Evolutionary conservation across 177 flowering plant species (phyloP), one percentile per base, ranked within the genome.

Genomic region (Telopea speciosissima): DNA sequence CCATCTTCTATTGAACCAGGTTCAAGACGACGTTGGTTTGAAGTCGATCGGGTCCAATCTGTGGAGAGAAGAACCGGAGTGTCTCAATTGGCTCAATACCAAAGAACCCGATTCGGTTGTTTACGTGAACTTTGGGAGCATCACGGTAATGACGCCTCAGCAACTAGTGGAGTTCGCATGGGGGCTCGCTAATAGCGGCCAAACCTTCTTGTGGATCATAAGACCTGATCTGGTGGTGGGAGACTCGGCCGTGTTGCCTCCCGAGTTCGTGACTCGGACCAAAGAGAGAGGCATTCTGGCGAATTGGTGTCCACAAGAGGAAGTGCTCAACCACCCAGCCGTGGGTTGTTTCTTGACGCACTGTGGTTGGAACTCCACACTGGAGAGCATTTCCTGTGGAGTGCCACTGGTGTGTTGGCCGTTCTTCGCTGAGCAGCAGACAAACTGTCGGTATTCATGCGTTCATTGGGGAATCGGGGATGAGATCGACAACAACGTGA

Each of bases 81-180:
- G 80, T 65, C 17, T 74, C 13, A 58, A 74, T 6, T 77, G 80
- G 80, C 77, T 77, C 1, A 8, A 22, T 60, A 11, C 24, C 23
- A 60, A 60, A 22, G 8, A 21, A 60, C 21, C 58, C 58, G 9
- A 5, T 52, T 52, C 58, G 19, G 58, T 52, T 12, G 58, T 52
- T 19, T 52, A 52, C 19, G 58, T 52, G 58, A 52, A 52, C 58
- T 52, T 52, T 52, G 81, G 77, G 2, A 80, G 80, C 49, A 65
- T 74, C 64, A 49, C 74, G 0, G 74, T 72, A 1, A 65, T 77
- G 67, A 63, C 75, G 2, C 68, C 73, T 0, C 52, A 72, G 21
- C 74, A 80, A 31, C 52, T 80, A 1, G 13, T 25, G 0, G 83
- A 80, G 26, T 77, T 79, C 42, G 77, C 79, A 4, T 79, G 78